Evolutionary conservation across 371 early-diverging fungal genomes (phyloP), one percentile per base, ranked within the genome.

Genomic region (Mucor lusitanicus): DNA sequence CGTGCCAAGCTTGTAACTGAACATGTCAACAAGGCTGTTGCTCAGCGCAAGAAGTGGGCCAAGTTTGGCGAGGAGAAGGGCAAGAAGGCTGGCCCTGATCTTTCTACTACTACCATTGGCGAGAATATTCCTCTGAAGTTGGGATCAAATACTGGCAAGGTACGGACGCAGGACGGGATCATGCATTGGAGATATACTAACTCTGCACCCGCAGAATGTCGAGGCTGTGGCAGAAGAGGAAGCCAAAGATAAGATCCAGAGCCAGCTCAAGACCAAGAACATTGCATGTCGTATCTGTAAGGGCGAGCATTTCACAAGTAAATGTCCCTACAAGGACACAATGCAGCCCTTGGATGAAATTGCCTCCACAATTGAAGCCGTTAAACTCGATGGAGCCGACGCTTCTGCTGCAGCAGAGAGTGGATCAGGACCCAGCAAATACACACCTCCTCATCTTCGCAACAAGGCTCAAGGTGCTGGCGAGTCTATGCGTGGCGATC

Each of bases 241-340:
- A 61, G 79, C 82, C 27, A 76, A 77, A 60, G 76, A 73, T n/a
- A 79, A 81, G 61, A 56, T 79, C 25, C 68, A 74, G 37, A 67
- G 71, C 58, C 79, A 78, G 67, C 72, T 85, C 25, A 88, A 91
- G 74, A 84, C 86, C 82, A 90, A 87, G 77, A 94, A 92, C 75
- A 97, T 98, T 83, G 84, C 88, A 60, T 98, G 99, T 86, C 94
- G 99, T 85, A 90, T 92, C 65, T 98, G 99, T 86, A 94, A 95
- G 73, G 96, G 97, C 67, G 95, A 93, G 65, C 99, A 98, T 86
- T 97, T 92, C 81, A 97, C 99, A 32, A 83, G 91, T 67, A 94
- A 94, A 80, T 98, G 99, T 88, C 99, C 99, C 59, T 97, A 94
- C 91, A 98, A 97, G 85, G 96, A 96, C 77, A 92, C 95, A 5